Conservation (phyloP, 1,284 basidiomycete genomes). For the Cryptococcus floricola region DNA sequence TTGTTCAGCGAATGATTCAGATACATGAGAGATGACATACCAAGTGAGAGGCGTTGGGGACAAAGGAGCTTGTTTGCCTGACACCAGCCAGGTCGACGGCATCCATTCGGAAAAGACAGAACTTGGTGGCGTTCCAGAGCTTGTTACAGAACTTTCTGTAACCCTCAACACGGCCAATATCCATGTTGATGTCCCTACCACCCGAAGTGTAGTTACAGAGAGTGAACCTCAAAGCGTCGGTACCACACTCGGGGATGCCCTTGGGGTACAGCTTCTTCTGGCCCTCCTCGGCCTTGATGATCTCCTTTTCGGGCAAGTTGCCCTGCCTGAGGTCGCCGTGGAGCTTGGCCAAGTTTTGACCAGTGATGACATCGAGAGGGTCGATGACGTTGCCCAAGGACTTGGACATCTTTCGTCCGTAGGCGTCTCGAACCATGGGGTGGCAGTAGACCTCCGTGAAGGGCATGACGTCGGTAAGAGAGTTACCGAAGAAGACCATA, state of each 20-base stretch:
- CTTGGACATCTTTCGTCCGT: conserved; percentile 99
- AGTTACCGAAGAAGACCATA: conserved; percentile 92
- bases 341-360: conserved; percentile 74
- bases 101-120: conserved; percentile 92
- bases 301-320: conserved; percentile 92
- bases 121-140: conserved; percentile 98
- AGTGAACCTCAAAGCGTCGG: conserved; percentile 92
- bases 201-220: conserved; percentile 86
- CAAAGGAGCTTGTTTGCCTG: conserved; percentile 58
- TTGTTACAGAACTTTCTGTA: conserved; percentile 99
- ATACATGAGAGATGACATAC: conserved; percentile 48
- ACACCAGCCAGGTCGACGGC: conserved; percentile 47
- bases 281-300: conserved; percentile 81
- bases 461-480: conserved; percentile 84
- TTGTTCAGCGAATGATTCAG: background rate
- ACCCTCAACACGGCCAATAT: conserved; percentile 95
- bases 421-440: conserved; percentile 98
- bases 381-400: conserved; percentile 98
- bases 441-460: conserved; percentile 99
- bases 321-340: conserved; percentile 85
- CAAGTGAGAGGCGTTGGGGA: conserved; percentile 66
- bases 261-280: conserved; percentile 99
- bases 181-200: conserved; percentile 93
- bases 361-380: conserved; percentile 92
- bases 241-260: conserved; percentile 98